These are phyloP conservation scores for Diaporthe nobilis DNA, from an alignment of 2,329 filamentous ascomycete species.

Conservation along the genomic window DNA sequence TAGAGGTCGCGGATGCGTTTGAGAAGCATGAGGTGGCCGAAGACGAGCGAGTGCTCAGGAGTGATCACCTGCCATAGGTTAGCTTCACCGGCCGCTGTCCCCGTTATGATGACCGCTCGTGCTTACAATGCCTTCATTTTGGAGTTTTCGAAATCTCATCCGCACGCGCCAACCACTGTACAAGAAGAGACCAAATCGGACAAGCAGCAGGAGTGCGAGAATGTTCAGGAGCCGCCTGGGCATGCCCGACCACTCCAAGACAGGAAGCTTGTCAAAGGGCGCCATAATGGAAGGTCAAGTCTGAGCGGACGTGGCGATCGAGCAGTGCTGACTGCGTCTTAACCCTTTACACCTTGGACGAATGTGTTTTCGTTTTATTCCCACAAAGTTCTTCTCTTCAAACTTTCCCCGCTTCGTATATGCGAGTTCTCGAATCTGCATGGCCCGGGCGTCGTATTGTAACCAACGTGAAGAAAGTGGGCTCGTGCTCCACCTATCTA, in stretches of 20 bases:
- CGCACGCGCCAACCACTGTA: conserved; percentile 8
- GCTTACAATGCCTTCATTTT: conserved; percentile 23
- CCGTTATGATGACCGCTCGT: background rate
- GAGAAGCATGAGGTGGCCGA: conserved; percentile 29
- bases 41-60: conserved; percentile 14
- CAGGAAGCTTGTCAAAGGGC: background rate
- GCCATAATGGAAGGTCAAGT: background rate
- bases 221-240: conserved; percentile 19
- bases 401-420: conserved; percentile 10
- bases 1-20: background rate
- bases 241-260: background rate
- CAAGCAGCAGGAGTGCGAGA: background rate
- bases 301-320: background rate
- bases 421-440: background rate
- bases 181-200: conserved; percentile 8
- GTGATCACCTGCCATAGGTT: background rate
- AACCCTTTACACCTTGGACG: background rate
- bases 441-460: background rate
- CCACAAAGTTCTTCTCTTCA: background rate
- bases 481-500: background rate
- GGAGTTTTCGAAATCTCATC: conserved; percentile 22
- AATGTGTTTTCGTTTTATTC: background rate
- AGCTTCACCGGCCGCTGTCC: background rate
- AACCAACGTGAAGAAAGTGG: background rate
- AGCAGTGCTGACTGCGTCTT: background rate